Conservation (phyloP, 2,329 filamentous ascomycete genomes). For the Claviceps sp. region DNA sequence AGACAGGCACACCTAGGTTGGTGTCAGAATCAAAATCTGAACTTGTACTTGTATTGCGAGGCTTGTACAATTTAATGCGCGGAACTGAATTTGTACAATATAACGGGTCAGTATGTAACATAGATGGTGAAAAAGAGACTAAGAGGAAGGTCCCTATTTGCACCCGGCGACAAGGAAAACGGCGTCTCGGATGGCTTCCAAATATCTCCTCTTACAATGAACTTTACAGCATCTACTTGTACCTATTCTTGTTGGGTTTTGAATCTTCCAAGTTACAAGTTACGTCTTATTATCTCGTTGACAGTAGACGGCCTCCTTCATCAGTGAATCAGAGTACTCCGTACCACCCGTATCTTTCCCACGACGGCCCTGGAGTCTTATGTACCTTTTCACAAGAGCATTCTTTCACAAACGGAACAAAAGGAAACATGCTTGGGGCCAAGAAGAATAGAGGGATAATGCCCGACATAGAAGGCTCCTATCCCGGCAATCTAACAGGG, state of each 20-base stretch:
- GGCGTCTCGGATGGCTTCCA: slow-evolving; percentile 1
- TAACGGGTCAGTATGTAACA: slow-evolving; percentile 2
- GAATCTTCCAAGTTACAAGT: too few relatives aligned
- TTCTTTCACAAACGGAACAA: too few relatives aligned
- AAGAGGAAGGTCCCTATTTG: not conserved
- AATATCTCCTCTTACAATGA: slow-evolving; percentile 3
- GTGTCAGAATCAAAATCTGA: not conserved
- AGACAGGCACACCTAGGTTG: not conserved
- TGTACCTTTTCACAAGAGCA: too few relatives aligned
- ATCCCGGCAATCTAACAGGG: too few relatives aligned
- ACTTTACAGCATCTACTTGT: not conserved
- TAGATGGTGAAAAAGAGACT: not conserved
- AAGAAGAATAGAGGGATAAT: too few relatives aligned
- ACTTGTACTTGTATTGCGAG: not conserved
- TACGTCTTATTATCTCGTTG: too few relatives aligned
- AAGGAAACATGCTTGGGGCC: too few relatives aligned
- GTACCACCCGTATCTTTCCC: too few relatives aligned
- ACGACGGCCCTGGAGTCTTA: too few relatives aligned
- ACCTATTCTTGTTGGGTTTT: not conserved
- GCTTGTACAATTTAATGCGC: not conserved
- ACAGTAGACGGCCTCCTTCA: too few relatives aligned
- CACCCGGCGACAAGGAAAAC: not conserved
- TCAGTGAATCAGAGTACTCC: too few relatives aligned
- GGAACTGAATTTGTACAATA: slow-evolving; percentile 2
- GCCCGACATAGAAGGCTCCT: too few relatives aligned